Evolutionary conservation across 768 basidiomycete genomes (phyloP).

Genomic region (Amanita rubescens): DNA sequence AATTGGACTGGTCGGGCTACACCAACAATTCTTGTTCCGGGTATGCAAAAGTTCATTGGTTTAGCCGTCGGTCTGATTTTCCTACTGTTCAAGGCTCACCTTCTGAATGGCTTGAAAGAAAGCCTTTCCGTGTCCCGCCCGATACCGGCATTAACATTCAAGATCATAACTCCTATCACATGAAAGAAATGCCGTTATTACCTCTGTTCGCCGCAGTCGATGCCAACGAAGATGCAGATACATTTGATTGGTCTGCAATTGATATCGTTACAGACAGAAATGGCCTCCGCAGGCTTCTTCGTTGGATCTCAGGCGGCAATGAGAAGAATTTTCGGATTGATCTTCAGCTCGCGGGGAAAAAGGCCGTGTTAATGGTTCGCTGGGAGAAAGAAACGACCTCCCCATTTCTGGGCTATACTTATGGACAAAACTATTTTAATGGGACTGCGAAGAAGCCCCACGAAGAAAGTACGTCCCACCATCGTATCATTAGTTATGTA

Average conservation of each 20-base stretch:
- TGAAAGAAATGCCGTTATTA: slow-evolving; percentile 26
- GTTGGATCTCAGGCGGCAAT: slow-evolving; percentile 26
- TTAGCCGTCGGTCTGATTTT: neutral
- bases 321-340: slow-evolving; percentile 39
- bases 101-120: slow-evolving; percentile 32
- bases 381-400: slow-evolving; percentile 11
- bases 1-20: slow-evolving; percentile 37
- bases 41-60: slow-evolving; percentile 15
- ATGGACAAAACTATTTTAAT: slow-evolving; percentile 33
- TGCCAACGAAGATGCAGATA: slow-evolving; percentile 11
- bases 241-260: slow-evolving; percentile 29
- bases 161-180: slow-evolving; percentile 36
- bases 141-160: slow-evolving; percentile 30
- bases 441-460: slow-evolving; percentile 20
- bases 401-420: slow-evolving; percentile 16
- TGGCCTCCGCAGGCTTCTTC: slow-evolving; percentile 43
- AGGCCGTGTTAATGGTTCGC: slow-evolving; percentile 35
- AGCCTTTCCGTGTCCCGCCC: slow-evolving; percentile 27
- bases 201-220: slow-evolving; percentile 46
- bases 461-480: slow-evolving; percentile 26
- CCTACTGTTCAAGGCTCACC: slow-evolving; percentile 35
- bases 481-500: slow-evolving; percentile 25
- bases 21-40: slow-evolving; percentile 49
- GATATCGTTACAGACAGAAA: slow-evolving; percentile 50
- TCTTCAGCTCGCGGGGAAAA: slow-evolving; percentile 34